Percentiles rank a stretch among this genome's conserved stretches.
Conservation (phyloP, 768 basidiomycete species). For the Rhizopogon vesiculosus region DNA sequence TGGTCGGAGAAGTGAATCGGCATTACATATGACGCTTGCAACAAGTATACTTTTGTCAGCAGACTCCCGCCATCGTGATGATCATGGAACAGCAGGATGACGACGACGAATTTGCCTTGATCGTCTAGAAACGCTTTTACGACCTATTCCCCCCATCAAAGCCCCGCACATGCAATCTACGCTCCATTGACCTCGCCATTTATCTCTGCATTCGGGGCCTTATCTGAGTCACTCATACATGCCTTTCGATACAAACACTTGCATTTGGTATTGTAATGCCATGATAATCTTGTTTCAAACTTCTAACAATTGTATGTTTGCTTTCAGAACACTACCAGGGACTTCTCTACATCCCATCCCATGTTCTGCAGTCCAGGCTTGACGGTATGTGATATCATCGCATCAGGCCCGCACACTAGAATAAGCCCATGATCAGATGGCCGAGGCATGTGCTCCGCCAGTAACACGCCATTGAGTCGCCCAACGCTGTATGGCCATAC, state of each 20-base stretch:
- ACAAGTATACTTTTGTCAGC: no score
- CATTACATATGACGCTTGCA: no score
- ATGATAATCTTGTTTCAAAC: not conserved
- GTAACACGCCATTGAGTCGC: slow-evolving; percentile 33
- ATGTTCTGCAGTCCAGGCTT: slow-evolving; percentile 25
- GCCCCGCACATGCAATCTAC: no score
- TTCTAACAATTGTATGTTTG: not conserved
- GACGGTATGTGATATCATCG: slow-evolving; percentile 30
- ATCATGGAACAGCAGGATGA: no score
- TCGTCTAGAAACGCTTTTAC: no score
- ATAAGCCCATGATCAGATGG: slow-evolving; percentile 35
- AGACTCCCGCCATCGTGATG: no score
- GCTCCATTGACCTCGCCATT: no score
- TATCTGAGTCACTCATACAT: no score
- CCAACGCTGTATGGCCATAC: slow-evolving; percentile 40
- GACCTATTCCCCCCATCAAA: no score
- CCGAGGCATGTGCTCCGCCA: slow-evolving; percentile 35
- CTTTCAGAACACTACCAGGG: slow-evolving; percentile 31
- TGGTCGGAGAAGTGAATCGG: no score
- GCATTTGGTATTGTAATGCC: not conserved
- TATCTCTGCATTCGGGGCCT: no score
- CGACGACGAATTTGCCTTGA: no score
- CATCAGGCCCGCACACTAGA: slow-evolving; percentile 47
- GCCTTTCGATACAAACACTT: not conserved
- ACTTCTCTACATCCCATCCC: slow-evolving; percentile 32